These are phyloP conservation scores for Cornus florida DNA, from an alignment of 148 eudicot genomes.

Conservation along the genomic window DNA sequence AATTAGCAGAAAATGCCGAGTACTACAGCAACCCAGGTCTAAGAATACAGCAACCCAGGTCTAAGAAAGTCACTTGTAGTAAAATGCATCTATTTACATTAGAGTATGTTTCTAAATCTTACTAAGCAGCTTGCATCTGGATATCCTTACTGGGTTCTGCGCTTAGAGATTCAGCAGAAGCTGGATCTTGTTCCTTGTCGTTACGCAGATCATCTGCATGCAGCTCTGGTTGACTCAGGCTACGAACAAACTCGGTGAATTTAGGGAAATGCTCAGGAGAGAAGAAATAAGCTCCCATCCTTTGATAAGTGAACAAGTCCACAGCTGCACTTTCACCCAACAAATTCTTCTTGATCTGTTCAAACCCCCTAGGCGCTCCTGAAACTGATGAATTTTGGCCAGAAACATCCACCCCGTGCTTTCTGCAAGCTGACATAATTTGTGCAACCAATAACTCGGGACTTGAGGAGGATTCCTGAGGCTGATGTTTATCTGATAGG, in stretches of 20 bases:
- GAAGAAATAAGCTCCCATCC: conserved; percentile 89
- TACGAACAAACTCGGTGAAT: conserved; percentile 58
- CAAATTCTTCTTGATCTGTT: conserved; percentile 55
- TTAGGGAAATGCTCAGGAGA: conserved; percentile 79
- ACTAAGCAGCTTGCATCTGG: conserved; percentile 45
- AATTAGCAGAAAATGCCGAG: background rate
- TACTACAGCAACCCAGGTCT: background rate
- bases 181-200: conserved; percentile 8
- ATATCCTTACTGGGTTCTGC: conserved; percentile 26
- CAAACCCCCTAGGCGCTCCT: conserved; percentile 37
- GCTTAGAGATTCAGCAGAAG: conserved; percentile 11
- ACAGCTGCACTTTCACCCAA: conserved; percentile 37
- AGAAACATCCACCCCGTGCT: conserved; percentile 42
- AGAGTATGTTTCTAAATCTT: background rate
- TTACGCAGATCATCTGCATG: conserved; percentile 56
- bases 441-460: conserved; percentile 54
- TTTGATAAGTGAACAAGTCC: conserved; percentile 71
- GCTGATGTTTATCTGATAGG: conserved; percentile 45
- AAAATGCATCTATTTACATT: no score
- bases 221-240: conserved; percentile 42
- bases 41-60: background rate
- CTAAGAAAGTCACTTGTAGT: no score
- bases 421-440: conserved; percentile 47
- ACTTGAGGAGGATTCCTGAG: conserved; percentile 38
- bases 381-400: conserved; percentile 62